Evolutionary conservation across 2,329 filamentous ascomycete genomes (phyloP), one percentile per base, ranked within the genome.

Genomic region (Cyclaneusma minus): DNA sequence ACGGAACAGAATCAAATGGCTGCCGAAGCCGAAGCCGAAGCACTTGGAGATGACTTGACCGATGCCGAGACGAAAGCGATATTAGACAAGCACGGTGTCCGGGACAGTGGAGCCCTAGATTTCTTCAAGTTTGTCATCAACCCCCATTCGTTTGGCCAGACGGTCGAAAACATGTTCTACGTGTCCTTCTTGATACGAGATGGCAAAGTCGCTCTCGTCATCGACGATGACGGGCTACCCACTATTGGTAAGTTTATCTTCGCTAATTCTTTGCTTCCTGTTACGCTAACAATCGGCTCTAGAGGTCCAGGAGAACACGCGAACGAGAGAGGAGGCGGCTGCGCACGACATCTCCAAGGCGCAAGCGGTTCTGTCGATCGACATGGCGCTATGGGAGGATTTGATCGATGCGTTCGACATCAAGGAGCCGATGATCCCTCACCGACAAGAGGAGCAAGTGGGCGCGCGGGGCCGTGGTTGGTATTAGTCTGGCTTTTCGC

Each of bases 151-250:
- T 98, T 95, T 42, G 82, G 82, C 0, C 89, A 98, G 51, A 93
- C 84, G 0, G 74, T 98, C 5, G 89, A 98, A 48, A 98, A 98
- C 42, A 61, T 98, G 41, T 98, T 98, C 51, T 95, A 95, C 48
- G 69, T 93, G 39, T 91, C 82, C 47, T 98, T 98, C 45, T 56
- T 98, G 33, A 83, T 95, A 32, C 72, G 81, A 31, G 89, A 98
- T 51, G 84, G 84, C 7, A 70, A 67, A 32, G 68, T 84, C 5
- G 70, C 69, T 17, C 62, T 98, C n/a, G 60, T 68, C 3, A 65
- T 71, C 29, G 85, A 94, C 43, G 63, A 71, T 8, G 56, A 77
- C 33, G 73, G 67, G 2, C 55, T 93, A 21, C 85, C 85, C n/a
- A 71, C 82, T 13, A 51, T 95, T 25, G 60, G 84, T 92, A 61